These are phyloP conservation scores for Hevea brasiliensis DNA, from an alignment of 345 rosid genomes.

Conservation along the genomic window DNA sequence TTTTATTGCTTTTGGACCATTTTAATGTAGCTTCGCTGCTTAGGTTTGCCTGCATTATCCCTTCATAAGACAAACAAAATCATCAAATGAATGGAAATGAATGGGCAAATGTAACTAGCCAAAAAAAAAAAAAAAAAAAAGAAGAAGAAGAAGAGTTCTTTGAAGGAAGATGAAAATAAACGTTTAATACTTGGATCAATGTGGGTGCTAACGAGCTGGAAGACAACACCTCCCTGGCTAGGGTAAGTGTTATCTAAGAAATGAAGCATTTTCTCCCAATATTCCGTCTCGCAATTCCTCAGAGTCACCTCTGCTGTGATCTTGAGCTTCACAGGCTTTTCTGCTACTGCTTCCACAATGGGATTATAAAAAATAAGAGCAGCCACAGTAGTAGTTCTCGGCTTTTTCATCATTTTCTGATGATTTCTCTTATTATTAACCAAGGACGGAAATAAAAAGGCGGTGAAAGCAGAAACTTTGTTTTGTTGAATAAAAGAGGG, in stretches of 20 bases:
- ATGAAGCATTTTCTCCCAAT: constrained; percentile 53
- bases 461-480: no score
- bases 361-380: constrained; percentile 46
- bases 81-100: no score
- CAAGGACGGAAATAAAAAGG: no score
- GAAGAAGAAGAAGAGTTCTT: no score
- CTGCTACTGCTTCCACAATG: constrained; percentile 1
- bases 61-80: not conserved
- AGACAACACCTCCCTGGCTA: constrained; percentile 56
- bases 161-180: no score
- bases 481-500: no score
- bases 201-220: constrained; percentile 75
- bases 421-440: no score
- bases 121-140: not conserved
- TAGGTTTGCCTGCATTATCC: constrained; percentile 55
- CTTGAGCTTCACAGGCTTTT: constrained; percentile 52
- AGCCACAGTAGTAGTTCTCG: not conserved
- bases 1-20: constrained; percentile 71
- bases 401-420: no score
- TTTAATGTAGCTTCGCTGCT: constrained; percentile 68
- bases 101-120: no score
- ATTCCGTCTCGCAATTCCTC: constrained; percentile 72
- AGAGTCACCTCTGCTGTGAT: constrained; percentile 75
- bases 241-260: no score
- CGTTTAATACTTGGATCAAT: constrained; percentile 60